A percentile compares a stretch with the other conserved stretches of the same genome.
These are phyloP conservation scores for Kwoniella dendrophila DNA, from an alignment of 768 basidiomycete genomes.

Conservation along the genomic window DNA sequence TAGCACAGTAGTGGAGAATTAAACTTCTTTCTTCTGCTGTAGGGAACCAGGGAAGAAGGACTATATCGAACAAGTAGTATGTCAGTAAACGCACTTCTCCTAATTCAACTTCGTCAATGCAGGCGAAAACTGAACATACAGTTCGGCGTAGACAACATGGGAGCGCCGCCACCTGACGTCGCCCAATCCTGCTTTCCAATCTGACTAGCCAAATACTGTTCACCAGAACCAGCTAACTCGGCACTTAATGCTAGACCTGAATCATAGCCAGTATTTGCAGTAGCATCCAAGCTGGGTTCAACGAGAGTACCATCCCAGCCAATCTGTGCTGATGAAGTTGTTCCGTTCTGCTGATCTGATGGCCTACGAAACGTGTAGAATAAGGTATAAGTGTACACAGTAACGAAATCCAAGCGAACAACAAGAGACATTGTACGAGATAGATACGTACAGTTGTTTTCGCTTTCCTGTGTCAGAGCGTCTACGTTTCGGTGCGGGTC, in stretches of 20 bases:
- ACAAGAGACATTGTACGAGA: background rate
- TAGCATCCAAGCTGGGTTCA: background rate
- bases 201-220: conserved; percentile 13
- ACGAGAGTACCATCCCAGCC: conserved; percentile 35
- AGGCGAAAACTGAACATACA: conserved; percentile 35
- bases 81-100: background rate
- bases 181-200: conserved; percentile 26
- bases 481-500: background rate
- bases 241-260: background rate
- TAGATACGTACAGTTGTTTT: conserved; percentile 1
- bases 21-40: conserved; percentile 51
- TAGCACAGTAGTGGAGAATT: conserved; percentile 58
- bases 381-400: too few species aligned
- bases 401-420: too few species aligned
- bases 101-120: background rate
- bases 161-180: conserved; percentile 21
- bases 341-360: conserved; percentile 3
- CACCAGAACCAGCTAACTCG: conserved; percentile 5
- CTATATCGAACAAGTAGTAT: conserved; percentile 18
- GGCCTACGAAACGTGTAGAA: too few species aligned
- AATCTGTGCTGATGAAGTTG: conserved; percentile 1
- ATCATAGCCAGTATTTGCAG: background rate
- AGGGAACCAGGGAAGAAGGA: conserved; percentile 55
- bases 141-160: conserved; percentile 44
- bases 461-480: conserved; percentile 11